phyloP scores from a whole-genome alignment of 768 basidiomycete genomes.

The Nevesoporus exiguus region DNA sequence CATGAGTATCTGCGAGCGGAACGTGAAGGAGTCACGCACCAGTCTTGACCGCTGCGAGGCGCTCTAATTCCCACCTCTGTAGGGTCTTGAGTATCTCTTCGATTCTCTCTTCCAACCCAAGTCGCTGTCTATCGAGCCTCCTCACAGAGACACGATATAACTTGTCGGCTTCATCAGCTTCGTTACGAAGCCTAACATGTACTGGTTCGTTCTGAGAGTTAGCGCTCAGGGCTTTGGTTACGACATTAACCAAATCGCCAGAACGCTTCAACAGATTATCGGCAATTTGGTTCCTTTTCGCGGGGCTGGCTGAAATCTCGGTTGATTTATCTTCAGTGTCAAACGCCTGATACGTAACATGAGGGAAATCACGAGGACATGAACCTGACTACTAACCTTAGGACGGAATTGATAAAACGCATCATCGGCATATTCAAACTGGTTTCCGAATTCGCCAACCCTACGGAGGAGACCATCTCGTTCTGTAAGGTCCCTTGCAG shows the following conservation, averaged over 20 bases:
- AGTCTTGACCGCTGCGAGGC: slow-evolving; percentile 80
- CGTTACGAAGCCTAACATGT: slow-evolving; percentile 65
- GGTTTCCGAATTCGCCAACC: slow-evolving; percentile 80
- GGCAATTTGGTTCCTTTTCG: slow-evolving; percentile 36
- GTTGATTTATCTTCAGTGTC: slow-evolving; percentile 25
- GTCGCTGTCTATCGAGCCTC: slow-evolving; percentile 78
- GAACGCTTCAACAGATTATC: slow-evolving; percentile 69
- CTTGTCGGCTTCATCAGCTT: slow-evolving; percentile 80
- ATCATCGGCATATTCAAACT: slow-evolving; percentile 72
- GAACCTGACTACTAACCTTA: slow-evolving; percentile 46
- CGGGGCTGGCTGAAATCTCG: slow-evolving; percentile 19
- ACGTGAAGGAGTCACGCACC: slow-evolving; percentile 40
- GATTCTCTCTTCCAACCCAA: slow-evolving; percentile 80
- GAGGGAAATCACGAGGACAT: slow-evolving; percentile 24
- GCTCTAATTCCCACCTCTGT: slow-evolving; percentile 83
- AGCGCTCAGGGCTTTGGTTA: slow-evolving; percentile 64
- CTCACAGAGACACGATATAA: slow-evolving; percentile 78
- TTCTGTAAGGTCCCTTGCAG: slow-evolving; percentile 51
- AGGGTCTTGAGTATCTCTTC: slow-evolving; percentile 78
- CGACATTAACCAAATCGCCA: slow-evolving; percentile 62
- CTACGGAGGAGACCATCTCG: slow-evolving; percentile 59
- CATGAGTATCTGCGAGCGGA: background rate
- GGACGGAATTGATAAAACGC: slow-evolving; percentile 83
- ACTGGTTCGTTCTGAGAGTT: slow-evolving; percentile 54
- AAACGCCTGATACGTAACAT: slow-evolving; percentile 24